Conservation (phyloP, 2,329 filamentous ascomycete species). For the Anthostomella pinea region DNA sequence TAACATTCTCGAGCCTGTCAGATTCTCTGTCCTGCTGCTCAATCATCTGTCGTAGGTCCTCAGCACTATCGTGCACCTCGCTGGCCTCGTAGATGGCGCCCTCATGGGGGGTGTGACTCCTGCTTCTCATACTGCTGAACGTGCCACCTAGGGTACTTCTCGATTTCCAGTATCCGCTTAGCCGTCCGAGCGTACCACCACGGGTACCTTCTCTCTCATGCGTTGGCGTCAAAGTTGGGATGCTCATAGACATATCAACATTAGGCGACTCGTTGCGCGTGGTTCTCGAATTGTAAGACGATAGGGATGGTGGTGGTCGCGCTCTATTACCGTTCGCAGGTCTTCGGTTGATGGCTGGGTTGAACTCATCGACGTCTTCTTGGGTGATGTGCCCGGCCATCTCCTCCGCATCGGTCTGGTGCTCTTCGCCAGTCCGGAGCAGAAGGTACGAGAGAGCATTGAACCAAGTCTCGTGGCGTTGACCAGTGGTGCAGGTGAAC, state of each 20-base stretch:
- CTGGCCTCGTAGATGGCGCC: slow-evolving; percentile 57
- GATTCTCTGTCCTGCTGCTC: slow-evolving; percentile 74
- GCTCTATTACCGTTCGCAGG: slow-evolving; percentile 44
- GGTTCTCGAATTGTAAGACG: slow-evolving; percentile 75
- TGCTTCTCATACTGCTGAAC: slow-evolving; percentile 53
- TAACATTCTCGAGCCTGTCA: slow-evolving; percentile 86
- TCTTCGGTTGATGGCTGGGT: slow-evolving; percentile 55
- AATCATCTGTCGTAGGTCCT: slow-evolving; percentile 77
- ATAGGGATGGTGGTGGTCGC: slow-evolving; percentile 63
- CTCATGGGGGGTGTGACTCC: slow-evolving; percentile 44
- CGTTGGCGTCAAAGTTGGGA: slow-evolving; percentile 56
- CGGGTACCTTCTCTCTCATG: slow-evolving; percentile 36
- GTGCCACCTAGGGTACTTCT: slow-evolving; percentile 42
- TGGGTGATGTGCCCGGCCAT: slow-evolving; percentile 55
- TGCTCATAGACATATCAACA: slow-evolving; percentile 46
- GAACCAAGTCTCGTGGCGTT: slow-evolving; percentile 97
- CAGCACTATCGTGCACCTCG: slow-evolving; percentile 71
- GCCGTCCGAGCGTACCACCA: slow-evolving; percentile 51
- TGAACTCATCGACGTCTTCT: slow-evolving; percentile 76
- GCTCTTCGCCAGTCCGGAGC: slow-evolving; percentile 67
- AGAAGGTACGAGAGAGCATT: slow-evolving; percentile 93
- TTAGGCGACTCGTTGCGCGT: slow-evolving; percentile 64
- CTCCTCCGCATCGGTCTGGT: slow-evolving; percentile 60
- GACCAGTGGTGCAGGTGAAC: slow-evolving; percentile 90
- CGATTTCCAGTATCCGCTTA: slow-evolving; percentile 60